Base-by-base conservation (phyloP, 139 green algal species). In the Ostreobium quekettii region DNA sequence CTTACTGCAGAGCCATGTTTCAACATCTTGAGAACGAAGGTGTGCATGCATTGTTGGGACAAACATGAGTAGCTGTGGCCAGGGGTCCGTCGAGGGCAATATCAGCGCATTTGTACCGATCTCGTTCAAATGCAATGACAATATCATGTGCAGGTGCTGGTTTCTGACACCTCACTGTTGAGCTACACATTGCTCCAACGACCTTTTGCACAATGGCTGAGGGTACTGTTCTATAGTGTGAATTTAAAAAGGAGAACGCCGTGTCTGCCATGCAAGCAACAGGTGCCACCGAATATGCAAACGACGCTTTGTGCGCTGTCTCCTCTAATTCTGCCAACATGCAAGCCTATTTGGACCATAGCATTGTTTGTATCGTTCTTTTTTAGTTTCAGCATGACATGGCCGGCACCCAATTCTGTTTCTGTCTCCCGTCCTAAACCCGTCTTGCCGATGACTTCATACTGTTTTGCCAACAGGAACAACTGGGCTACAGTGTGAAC, bases 401-500 rank as follows among this genome's bases (percentile, higher is more conserved):
- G 56, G n/a, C 28, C 8, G 8, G 56, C 56, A 11, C 56, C 15
- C 56, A 63, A 63, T 63, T 38, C 28, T 24, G 26, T 15, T 33
- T 33, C n/a, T 33, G 8, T 33, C 56, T 24, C 26, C 8, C 28
- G 7, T 8, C 56, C n/a, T 63, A 8, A 31, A 22, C n/a, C 28
- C 56, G 8, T 33, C 8, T 24, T 63, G 42, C 42, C 19, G 42
- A 53, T 53, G 42, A 53, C 19, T 53, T 53, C n/a, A 62, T 15
- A n/a, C n/a, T 56, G 7, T 65, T 4, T 62, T 7, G n/a, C n/a
- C n/a, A n/a, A n/a, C 24, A 71, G 83, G 81, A 98, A 85, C 92
- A 98, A 86, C 83, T 97, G 67, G 91, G 91, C 6, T 97, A 97
- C 79, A 82, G 66, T 2, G 92, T 98, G 64, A 75, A 89, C 72